Conservation (phyloP, 148 eudicot species). For the Vaccinium macrocarpon region DNA sequence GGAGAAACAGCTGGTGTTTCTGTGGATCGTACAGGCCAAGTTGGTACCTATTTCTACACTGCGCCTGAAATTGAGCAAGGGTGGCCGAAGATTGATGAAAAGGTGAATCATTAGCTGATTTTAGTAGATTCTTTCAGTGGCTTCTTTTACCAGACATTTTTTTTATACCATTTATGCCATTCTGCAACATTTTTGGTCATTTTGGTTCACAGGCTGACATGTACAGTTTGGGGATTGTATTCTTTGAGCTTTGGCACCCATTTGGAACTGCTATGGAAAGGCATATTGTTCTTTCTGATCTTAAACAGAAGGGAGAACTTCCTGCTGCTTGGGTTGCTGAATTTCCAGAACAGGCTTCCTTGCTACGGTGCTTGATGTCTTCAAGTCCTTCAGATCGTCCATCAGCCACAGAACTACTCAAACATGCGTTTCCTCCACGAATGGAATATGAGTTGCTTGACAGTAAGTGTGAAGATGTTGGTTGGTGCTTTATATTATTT, state of each 20-base stretch:
- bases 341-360: constrained; percentile 84
- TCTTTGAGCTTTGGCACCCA: constrained; percentile 95
- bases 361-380: constrained; percentile 65
- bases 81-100: constrained; percentile 96
- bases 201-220: constrained; percentile 72
- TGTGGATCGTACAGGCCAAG: constrained; percentile 84
- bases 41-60: constrained; percentile 93
- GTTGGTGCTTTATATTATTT: not conserved
- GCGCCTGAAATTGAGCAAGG: constrained; percentile 99
- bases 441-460: constrained; percentile 88
- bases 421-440: constrained; percentile 89
- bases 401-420: constrained; percentile 83
- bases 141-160: not conserved
- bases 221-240: constrained; percentile 91
- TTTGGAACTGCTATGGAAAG: constrained; percentile 97
- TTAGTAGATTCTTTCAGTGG: constrained; percentile 12
- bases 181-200: constrained; percentile 4
- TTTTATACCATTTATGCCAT: not conserved
- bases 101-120: constrained; percentile 40
- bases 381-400: constrained; percentile 93
- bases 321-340: constrained; percentile 76
- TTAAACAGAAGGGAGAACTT: constrained; percentile 75
- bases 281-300: constrained; percentile 77
- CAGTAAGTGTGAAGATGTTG: constrained; percentile 50
- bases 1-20: constrained; percentile 74